Percentiles rank a stretch among this genome's conserved stretches.
phyloP scores from a whole-genome alignment of 75 land plant genomes.

The Ceratopteris richardii region DNA sequence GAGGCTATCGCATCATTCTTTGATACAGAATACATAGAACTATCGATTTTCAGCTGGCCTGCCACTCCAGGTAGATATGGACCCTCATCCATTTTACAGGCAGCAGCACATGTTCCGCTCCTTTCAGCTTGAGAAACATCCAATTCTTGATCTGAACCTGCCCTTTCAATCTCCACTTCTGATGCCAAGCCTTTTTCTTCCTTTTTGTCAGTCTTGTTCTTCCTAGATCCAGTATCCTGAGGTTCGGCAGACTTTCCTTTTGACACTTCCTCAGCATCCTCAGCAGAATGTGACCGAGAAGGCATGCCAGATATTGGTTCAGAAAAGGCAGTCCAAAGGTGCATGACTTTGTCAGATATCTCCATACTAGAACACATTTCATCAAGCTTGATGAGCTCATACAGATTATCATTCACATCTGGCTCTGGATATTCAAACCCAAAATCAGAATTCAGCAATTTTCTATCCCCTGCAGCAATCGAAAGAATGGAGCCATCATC shows the following conservation, averaged over 20 bases:
- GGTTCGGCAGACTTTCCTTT: conserved; percentile 28
- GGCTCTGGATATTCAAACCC: conserved; percentile 62
- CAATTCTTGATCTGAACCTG: too few relatives aligned
- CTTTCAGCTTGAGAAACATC: too few relatives aligned
- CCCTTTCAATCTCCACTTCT: conserved; percentile 10
- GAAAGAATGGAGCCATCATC: conserved; percentile 71
- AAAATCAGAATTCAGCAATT: conserved; percentile 59
- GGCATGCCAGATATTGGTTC: conserved; percentile 79
- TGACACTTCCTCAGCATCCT: conserved; percentile 61
- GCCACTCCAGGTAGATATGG: too few relatives aligned
- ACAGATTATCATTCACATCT: conserved; percentile 77
- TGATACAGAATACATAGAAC: too few relatives aligned
- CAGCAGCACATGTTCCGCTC: too few relatives aligned
- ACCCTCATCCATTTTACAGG: too few relatives aligned
- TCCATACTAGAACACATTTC: conserved; percentile 70
- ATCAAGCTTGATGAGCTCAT: conserved; percentile 64
- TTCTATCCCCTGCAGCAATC: conserved; percentile 63
- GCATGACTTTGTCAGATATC: conserved; percentile 75
- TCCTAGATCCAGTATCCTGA: conserved; percentile 22
- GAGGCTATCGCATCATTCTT: too few relatives aligned
- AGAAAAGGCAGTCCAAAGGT: conserved; percentile 68
- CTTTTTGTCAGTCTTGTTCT: conserved; percentile 40
- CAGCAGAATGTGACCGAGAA: conserved; percentile 54
- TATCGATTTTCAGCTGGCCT: too few relatives aligned
- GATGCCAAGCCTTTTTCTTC: conserved; percentile 11